These are phyloP conservation scores for Zoysia japonica DNA, from an alignment of 176 grass and related monocot species.

Conservation along the genomic window DNA sequence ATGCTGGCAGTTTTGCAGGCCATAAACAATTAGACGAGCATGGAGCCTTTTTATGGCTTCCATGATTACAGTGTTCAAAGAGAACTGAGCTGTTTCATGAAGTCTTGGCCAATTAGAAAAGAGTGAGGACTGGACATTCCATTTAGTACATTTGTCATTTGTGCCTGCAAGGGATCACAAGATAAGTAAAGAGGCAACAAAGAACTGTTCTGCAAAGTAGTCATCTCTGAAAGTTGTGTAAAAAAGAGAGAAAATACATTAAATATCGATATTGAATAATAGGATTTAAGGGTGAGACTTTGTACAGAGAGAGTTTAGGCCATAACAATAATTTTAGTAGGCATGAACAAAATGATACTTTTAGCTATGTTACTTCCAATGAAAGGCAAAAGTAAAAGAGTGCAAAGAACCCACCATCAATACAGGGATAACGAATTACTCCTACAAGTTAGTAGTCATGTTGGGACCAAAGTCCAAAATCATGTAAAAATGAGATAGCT, in stretches of 20 bases:
- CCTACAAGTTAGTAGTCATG: not conserved
- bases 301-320: not conserved
- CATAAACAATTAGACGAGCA: slow-evolving; percentile 46
- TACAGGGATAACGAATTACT: slow-evolving; percentile 1
- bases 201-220: not conserved
- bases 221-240: slow-evolving; percentile 5
- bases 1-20: slow-evolving; percentile 41
- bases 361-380: slow-evolving; percentile 10
- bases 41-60: slow-evolving; percentile 57
- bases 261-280: slow-evolving; percentile 5
- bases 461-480: not conserved
- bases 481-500: not conserved
- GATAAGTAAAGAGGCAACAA: not conserved
- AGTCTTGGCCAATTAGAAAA: not conserved
- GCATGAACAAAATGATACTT: not conserved
- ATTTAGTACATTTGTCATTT: slow-evolving; percentile 25
- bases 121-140: slow-evolving; percentile 1
- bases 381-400: slow-evolving; percentile 20
- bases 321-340: slow-evolving; percentile 20
- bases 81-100: not conserved
- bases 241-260: not conserved
- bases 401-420: slow-evolving; percentile 30
- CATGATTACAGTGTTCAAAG: slow-evolving; percentile 35
- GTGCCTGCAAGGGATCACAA: slow-evolving; percentile 37
- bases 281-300: not conserved